Evolutionary conservation across 2,329 filamentous ascomycete genomes (phyloP).

Genomic region (Alternaria arborescens): DNA sequence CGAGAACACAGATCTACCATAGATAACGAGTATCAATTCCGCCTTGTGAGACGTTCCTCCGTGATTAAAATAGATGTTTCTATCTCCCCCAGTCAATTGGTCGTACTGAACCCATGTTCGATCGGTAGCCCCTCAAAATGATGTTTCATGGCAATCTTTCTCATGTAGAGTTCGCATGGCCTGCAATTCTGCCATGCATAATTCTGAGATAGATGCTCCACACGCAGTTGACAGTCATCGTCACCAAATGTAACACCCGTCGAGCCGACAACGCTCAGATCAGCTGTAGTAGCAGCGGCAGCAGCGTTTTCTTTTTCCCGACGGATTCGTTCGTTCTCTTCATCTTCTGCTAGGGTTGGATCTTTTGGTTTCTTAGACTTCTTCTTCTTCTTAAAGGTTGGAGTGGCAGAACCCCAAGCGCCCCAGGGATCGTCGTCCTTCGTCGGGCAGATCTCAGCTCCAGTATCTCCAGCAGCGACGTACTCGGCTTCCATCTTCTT

Average conservation of each 20-base stretch:
- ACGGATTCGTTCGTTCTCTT: no score
- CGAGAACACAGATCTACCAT: no score
- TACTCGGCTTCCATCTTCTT: no score
- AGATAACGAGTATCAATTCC: rapidly evolving
- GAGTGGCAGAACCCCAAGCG: no score
- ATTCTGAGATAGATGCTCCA: slow-evolving; percentile 2
- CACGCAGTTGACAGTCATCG: slow-evolving; percentile 2
- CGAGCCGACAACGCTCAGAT: background rate
- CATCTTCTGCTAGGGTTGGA: background rate
- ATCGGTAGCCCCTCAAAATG: background rate
- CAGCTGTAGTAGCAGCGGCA: background rate
- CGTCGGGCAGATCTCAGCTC: no score
- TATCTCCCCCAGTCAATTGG: background rate
- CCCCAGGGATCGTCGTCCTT: no score
- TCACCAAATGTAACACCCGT: background rate
- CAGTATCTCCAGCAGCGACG: no score
- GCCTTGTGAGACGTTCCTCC: rapidly evolving
- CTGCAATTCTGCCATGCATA: slow-evolving; percentile 3
- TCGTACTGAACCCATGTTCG: background rate
- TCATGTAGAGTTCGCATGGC: slow-evolving; percentile 8
- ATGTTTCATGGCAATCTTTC: background rate
- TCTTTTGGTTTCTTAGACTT: no score
- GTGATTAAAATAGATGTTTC: no score
- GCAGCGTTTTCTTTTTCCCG: no score
- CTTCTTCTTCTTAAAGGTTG: no score